Base-by-base conservation (phyloP, 179 eudicot genomes). In the Vitellaria paradoxa region DNA sequence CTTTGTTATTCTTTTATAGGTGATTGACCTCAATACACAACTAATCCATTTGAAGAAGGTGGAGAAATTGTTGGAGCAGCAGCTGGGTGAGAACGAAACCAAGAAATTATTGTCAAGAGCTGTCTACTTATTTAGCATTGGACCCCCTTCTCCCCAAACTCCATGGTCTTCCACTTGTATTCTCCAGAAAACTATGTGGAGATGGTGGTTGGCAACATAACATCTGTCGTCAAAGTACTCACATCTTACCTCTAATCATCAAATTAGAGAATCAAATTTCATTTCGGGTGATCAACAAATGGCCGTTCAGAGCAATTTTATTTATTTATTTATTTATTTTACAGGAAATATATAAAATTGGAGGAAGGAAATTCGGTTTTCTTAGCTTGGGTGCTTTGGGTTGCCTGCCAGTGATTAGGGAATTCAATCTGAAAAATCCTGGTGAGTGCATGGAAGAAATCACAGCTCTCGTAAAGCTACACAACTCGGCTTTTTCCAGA, bases 41-140 rank as follows among this genome's bases (percentile, higher is more conserved):
- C 47, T 91, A 45, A 84, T 69, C 12, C 78, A 83, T 79, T 90
- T 82, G 84, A 84, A 82, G 79, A 71, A 81, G 46, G 86, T 84
- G 49, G 80, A 64, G 59, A 80, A 73, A 70, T 14, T 76, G 78
- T 55, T 88, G 53, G 78, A 74, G 82, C 66, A 81, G 30, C 77
- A 83, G 74, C 61, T 82, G 30, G 92, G 93, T 21, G 26, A 82
- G 12, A 49, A 12, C 20, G 79, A 86, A 60, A 80, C 91, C 23
- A 81, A 72, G 49, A 78, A 2, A 63, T 83, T 9, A 45, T 60
- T 84, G 26, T 73, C 78, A 80, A 87, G 57, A 55, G 89, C 85
- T 5, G 87, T 90, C 1, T 85, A 88, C 77, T 72, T 91, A 78
- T 88, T 91, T 72, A 88, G 91, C 83, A 79, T 90, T 70, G 92